These are phyloP conservation scores for Metschnikowia koreensis DNA, from an alignment of 805 yeast species.

Conservation along the genomic window DNA sequence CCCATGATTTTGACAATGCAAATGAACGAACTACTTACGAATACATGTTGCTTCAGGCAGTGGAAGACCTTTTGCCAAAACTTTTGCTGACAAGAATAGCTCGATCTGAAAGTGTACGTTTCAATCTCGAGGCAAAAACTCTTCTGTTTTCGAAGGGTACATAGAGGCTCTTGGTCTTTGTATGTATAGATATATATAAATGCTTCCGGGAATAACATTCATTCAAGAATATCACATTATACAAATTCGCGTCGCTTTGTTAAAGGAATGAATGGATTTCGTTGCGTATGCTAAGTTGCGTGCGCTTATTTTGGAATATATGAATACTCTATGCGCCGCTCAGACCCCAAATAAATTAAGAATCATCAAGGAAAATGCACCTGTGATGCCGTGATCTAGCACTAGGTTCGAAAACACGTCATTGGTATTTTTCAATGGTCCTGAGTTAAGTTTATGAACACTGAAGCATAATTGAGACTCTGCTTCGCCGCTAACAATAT, in stretches of 20 bases:
- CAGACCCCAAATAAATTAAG: slow-evolving; percentile 16
- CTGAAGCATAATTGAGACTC: slow-evolving; percentile 7
- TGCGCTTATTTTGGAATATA: not conserved
- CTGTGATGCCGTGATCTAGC: slow-evolving; percentile 25
- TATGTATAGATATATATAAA: too few species aligned
- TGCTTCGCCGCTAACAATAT: slow-evolving; percentile 8
- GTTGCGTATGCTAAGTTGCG: not conserved
- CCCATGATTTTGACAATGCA: slow-evolving; percentile 32
- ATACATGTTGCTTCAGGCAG: slow-evolving; percentile 25
- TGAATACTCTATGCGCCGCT: not conserved
- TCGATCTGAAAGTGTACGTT: slow-evolving; percentile 12
- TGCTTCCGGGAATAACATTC: too few species aligned
- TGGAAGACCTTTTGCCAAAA: slow-evolving; percentile 22
- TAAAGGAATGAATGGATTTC: too few species aligned
- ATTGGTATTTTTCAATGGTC: slow-evolving; percentile 13
- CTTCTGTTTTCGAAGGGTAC: slow-evolving; percentile 8
- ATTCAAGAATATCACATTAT: too few species aligned
- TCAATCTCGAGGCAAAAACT: slow-evolving; percentile 29
- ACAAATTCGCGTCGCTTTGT: too few species aligned
- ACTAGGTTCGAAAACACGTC: slow-evolving; percentile 23
- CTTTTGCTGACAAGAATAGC: not conserved
- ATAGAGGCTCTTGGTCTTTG: not conserved
- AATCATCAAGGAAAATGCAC: slow-evolving; percentile 25
- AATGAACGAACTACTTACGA: slow-evolving; percentile 32
- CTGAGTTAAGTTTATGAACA: slow-evolving; percentile 8